phyloP scores from a whole-genome alignment of 179 eudicot genomes.

The Silene vulgaris region DNA sequence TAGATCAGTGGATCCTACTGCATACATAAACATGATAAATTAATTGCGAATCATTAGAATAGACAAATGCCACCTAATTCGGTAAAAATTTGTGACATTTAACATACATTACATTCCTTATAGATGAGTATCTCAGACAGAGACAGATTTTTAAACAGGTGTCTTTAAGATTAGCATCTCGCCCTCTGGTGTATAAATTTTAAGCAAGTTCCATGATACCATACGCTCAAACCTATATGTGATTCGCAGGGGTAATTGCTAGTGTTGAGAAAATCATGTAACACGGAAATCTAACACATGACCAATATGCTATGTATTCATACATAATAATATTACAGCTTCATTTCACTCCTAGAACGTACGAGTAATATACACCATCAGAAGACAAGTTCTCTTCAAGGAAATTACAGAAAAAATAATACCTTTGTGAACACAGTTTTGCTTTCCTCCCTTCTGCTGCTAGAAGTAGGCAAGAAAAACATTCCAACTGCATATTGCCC shows the following conservation, averaged over 20 bases:
- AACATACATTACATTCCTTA: background rate
- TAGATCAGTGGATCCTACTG: background rate
- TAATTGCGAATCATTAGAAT: background rate
- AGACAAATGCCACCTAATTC: too few species aligned
- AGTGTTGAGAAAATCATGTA: too few species aligned
- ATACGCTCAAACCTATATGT: too few species aligned
- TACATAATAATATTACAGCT: background rate
- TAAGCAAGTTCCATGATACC: background rate
- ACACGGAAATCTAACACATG: background rate
- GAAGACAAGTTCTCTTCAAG: background rate
- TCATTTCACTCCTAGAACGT: background rate
- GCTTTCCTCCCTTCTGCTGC: slow-evolving; percentile 77
- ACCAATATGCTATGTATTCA: background rate
- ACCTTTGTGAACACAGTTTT: slow-evolving; percentile 88
- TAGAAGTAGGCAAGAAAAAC: slow-evolving; percentile 88
- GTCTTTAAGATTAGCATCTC: background rate
- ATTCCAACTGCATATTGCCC: slow-evolving; percentile 94
- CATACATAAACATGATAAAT: background rate
- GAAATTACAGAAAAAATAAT: slow-evolving; percentile 1
- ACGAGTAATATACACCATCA: background rate
- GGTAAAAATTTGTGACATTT: background rate
- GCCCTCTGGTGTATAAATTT: too few species aligned
- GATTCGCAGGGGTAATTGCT: too few species aligned
- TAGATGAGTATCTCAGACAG: background rate
- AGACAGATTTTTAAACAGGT: background rate